Evolutionary conservation across 2,329 filamentous ascomycete species (phyloP).

Genomic region (Coniochaeta sp.): DNA sequence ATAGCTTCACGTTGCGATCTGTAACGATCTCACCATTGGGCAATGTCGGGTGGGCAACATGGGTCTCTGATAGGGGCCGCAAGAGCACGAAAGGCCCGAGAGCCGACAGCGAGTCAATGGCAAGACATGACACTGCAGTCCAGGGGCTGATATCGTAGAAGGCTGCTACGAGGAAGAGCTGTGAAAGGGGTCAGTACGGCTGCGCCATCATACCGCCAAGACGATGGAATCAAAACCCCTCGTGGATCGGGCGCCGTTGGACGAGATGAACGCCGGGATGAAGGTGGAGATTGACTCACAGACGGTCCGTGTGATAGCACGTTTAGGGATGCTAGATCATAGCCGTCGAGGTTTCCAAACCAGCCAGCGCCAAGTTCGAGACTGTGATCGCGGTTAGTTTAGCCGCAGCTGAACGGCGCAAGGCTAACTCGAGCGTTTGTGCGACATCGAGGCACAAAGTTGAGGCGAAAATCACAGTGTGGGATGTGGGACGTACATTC

Average conservation of each 20-base stretch:
- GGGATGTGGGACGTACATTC: slow-evolving; percentile 35
- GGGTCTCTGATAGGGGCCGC: slow-evolving; percentile 57
- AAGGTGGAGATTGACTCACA: slow-evolving; percentile 30
- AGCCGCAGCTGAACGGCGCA: slow-evolving; percentile 15
- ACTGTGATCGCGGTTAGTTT: slow-evolving; percentile 37
- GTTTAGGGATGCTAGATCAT: slow-evolving; percentile 58
- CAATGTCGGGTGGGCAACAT: slow-evolving; percentile 45
- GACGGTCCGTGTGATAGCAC: slow-evolving; percentile 69
- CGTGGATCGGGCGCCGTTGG: neutral
- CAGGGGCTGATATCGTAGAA: slow-evolving; percentile 66
- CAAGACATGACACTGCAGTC: slow-evolving; percentile 53
- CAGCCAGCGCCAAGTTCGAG: slow-evolving; percentile 66
- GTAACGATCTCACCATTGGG: slow-evolving; percentile 58
- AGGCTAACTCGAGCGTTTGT: neutral
- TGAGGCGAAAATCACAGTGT: neutral
- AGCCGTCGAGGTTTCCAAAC: slow-evolving; percentile 66
- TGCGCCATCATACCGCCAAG: slow-evolving; percentile 4
- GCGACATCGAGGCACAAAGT: neutral
- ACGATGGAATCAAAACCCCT: neutral
- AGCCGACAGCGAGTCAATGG: slow-evolving; percentile 61
- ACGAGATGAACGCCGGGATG: neutral
- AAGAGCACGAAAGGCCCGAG: slow-evolving; percentile 70
- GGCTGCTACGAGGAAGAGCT: slow-evolving; percentile 66
- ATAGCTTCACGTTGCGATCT: slow-evolving; percentile 53
- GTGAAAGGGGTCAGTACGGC: slow-evolving; percentile 9